Base-by-base conservation (phyloP, 371 early-diverging fungal species). In the Mucor sp. region DNA sequence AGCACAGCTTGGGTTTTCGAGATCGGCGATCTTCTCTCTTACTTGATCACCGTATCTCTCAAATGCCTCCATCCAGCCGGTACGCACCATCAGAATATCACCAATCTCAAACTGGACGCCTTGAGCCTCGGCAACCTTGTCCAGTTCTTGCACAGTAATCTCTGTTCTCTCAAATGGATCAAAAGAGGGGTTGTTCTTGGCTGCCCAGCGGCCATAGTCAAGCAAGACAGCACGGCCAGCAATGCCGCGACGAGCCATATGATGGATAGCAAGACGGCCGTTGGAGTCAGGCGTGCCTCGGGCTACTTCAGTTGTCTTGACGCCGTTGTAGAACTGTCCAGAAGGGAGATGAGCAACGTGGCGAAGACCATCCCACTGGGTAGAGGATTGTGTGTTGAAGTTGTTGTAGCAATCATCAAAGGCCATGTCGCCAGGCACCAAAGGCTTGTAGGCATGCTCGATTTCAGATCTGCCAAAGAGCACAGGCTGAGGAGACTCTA, bases 351-450 rank as follows among this genome's bases (percentile, higher is more conserved):
- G 76, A 33, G 73, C 66, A 1, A 78, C 50, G 60, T 82, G 82
- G 9, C 76, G 74, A 3, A 82, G 68, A 30, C 82, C 82, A 59
- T 82, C 82, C 80, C 80, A 82, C 58, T 82, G 82, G 6, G 75
- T 69, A 1, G 77, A 76, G 6, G 77, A 58, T 30, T 82, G 82
- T 0, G 82, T 74, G 30, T 82, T 82, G 47, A 71, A 80, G 50
- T 75, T 67, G 33, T 63, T 50, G 60, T 82, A 82, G 14, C 68
- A 53, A 59, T 82, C 82, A 50, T 82, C 82, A 66, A 75, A 78
- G 0, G 55, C 65, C 8, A 71, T 6, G 28, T 71, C 58, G 1
- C 58, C 59, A 1, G 30, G 50, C 21, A 63, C 50, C n/a, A 75
- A 48, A 6, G 68, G 62, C 25, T 68, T 65, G 32, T 76, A 62